These are phyloP conservation scores for Histomonas meleagridis DNA, from an alignment of 208 protist genomes.

Conservation along the genomic window DNA sequence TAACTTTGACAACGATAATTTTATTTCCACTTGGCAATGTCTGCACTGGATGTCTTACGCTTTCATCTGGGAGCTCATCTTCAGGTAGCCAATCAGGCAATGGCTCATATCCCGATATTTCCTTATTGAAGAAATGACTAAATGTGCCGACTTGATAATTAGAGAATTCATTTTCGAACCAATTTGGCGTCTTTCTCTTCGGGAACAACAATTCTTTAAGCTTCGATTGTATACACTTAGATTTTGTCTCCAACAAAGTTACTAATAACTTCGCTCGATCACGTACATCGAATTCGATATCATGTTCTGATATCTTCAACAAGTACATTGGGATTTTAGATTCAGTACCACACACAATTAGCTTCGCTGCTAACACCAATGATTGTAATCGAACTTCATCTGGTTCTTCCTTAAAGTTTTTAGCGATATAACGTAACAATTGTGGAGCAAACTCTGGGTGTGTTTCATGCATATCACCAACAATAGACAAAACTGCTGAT, in stretches of 20 bases:
- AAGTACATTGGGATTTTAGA: background rate
- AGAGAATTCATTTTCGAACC: background rate
- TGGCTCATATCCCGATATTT: background rate
- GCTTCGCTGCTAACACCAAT: background rate
- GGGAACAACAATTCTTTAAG: background rate
- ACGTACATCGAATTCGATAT: constrained; percentile 15
- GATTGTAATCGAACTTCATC: background rate
- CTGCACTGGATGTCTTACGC: background rate
- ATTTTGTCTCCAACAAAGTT: background rate
- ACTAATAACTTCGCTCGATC: background rate
- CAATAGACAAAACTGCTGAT: background rate
- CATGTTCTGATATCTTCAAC: background rate
- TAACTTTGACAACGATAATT: background rate
- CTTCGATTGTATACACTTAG: background rate
- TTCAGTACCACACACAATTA: background rate
- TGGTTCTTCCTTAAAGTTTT: background rate
- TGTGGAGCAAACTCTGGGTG: constrained; percentile 21
- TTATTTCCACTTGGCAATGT: background rate
- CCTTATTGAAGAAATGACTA: background rate
- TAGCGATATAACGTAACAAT: background rate
- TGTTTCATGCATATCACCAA: constrained; percentile 30
- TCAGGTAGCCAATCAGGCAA: constrained; percentile 16
- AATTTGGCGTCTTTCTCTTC: background rate
- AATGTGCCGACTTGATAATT: constrained; percentile 5
- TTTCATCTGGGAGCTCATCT: background rate